These are phyloP conservation scores for Cordyceps cateniannulata DNA, from an alignment of 2,329 filamentous ascomycete genomes.

Conservation along the genomic window DNA sequence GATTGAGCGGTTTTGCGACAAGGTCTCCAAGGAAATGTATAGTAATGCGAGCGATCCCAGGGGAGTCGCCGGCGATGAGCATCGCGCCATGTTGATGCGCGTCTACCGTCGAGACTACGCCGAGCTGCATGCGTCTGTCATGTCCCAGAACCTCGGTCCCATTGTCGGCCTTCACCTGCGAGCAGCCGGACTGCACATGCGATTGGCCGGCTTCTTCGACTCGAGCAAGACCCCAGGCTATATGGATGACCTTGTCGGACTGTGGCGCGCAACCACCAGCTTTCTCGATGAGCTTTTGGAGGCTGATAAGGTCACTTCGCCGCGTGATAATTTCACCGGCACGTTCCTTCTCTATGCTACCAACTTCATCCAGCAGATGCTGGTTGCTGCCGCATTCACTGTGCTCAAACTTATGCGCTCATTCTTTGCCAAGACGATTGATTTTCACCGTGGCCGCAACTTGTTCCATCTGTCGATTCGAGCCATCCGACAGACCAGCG, in stretches of 20 bases:
- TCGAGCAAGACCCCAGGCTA: constrained; percentile 65
- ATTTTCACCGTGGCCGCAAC: constrained; percentile 58
- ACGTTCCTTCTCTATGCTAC: constrained; percentile 59
- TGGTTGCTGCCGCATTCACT: constrained; percentile 72
- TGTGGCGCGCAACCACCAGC: constrained; percentile 65
- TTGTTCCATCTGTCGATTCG: constrained; percentile 67
- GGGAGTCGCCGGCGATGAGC: constrained; percentile 61
- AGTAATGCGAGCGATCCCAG: constrained; percentile 69
- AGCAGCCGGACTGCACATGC: constrained; percentile 68
- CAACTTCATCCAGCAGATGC: constrained; percentile 79
- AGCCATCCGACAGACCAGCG: constrained; percentile 65
- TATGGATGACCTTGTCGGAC: constrained; percentile 65
- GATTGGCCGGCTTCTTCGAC: constrained; percentile 76
- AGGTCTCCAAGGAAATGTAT: constrained; percentile 72
- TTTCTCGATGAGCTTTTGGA: constrained; percentile 62
- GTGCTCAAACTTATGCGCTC: constrained; percentile 73
- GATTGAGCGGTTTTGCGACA: constrained; percentile 70
- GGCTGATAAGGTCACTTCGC: constrained; percentile 42
- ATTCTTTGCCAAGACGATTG: constrained; percentile 66
- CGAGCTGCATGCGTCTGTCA: constrained; percentile 55
- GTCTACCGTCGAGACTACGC: constrained; percentile 60
- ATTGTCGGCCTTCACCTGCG: constrained; percentile 61
- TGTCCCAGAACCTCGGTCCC: constrained; percentile 51
- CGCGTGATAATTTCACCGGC: constrained; percentile 39
- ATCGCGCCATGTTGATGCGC: constrained; percentile 59